Conservation (phyloP, 352 stramenopile genomes). For the Globisporangium heterothallicum region DNA sequence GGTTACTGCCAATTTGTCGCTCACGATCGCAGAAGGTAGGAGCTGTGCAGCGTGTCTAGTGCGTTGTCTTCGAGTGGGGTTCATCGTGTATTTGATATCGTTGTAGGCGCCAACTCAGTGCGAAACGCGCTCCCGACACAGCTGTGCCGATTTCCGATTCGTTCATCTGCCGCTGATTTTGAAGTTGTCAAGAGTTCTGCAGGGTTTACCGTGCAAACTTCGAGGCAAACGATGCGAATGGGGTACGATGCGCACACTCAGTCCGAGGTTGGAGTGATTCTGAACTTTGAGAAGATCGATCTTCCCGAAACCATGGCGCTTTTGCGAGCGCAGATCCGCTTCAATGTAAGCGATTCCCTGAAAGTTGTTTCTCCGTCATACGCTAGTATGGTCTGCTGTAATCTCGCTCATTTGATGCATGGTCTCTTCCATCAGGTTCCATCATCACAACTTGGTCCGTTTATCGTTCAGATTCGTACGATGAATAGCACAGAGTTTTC, state of each 20-base stretch:
- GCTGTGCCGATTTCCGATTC: slow-evolving; percentile 2
- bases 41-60: not conserved
- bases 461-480: slow-evolving; percentile 31
- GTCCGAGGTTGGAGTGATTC: slow-evolving; percentile 15
- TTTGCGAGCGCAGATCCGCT: slow-evolving; percentile 20
- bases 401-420: too few relatives aligned
- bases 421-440: slow-evolving; percentile 11
- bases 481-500: slow-evolving; percentile 12
- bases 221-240: slow-evolving; percentile 18
- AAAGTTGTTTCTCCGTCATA: not conserved
- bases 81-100: not conserved
- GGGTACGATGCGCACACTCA: slow-evolving; percentile 26
- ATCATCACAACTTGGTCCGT: slow-evolving; percentile 35
- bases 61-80: not conserved
- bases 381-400: not conserved
- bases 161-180: not conserved
- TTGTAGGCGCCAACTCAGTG: not conserved
- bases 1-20: slow-evolving; percentile 3
- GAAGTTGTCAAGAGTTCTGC: not conserved
- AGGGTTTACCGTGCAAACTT: slow-evolving; percentile 7
- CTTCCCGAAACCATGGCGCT: slow-evolving; percentile 30
- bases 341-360: slow-evolving; percentile 19
- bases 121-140: not conserved
- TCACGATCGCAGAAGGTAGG: slow-evolving; percentile 8
- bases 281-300: slow-evolving; percentile 9